A percentile compares a stretch with the other conserved stretches of the same genome.
These are phyloP conservation scores for Cercospora berteroae DNA, from an alignment of 2,329 filamentous ascomycete genomes.

Conservation along the genomic window DNA sequence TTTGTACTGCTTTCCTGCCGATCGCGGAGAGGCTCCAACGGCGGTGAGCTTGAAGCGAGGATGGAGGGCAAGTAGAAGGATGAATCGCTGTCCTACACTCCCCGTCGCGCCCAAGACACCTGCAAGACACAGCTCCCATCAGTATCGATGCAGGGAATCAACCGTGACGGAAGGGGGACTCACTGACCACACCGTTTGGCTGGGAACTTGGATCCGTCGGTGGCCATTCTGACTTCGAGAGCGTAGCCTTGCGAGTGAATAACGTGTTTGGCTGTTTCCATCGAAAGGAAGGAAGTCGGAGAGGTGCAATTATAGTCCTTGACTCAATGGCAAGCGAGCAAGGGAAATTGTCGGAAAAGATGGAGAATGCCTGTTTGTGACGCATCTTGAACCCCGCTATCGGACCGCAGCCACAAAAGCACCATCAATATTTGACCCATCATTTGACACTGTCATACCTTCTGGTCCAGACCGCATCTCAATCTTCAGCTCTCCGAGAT, in stretches of 20 bases:
- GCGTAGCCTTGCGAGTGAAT: constrained; percentile 24
- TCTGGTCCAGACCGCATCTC: not conserved
- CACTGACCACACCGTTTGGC: constrained; percentile 54
- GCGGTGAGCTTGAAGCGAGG: constrained; percentile 83
- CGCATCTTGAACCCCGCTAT: not conserved
- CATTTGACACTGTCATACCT: not conserved
- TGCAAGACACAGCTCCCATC: constrained; percentile 26
- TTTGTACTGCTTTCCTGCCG: constrained; percentile 89
- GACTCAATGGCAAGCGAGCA: not conserved
- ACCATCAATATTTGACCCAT: not conserved
- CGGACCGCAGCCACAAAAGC: not conserved
- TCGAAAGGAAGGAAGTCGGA: constrained; percentile 1
- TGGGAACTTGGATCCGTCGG: constrained; percentile 44
- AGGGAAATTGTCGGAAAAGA: constrained; percentile 1
- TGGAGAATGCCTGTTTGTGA: constrained; percentile 1
- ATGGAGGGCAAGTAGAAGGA: constrained; percentile 84
- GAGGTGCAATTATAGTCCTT: not conserved
- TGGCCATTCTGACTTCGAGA: constrained; percentile 23
- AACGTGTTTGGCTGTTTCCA: constrained; percentile 25
- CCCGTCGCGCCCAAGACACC: constrained; percentile 85
- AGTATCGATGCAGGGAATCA: not conserved
- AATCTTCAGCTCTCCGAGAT: not conserved
- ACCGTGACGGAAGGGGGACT: constrained; percentile 17
- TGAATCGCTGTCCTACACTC: constrained; percentile 92
- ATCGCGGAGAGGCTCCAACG: constrained; percentile 83